Evolutionary conservation across 2,329 filamentous ascomycete genomes (phyloP).

Genomic region (Aspergillus calidoustus): DNA sequence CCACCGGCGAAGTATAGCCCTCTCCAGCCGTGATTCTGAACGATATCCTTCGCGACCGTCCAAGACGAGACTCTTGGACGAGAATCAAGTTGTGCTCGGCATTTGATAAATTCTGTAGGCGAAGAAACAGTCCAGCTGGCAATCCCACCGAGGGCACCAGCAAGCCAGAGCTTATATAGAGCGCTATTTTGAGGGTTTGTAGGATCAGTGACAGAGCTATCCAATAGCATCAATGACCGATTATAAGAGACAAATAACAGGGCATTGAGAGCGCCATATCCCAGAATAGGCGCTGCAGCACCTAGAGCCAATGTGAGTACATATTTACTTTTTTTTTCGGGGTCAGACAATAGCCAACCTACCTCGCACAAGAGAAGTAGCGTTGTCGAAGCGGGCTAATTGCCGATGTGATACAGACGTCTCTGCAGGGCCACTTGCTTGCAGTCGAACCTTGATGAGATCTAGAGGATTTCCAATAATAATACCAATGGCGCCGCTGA

Average conservation of each 20-base stretch:
- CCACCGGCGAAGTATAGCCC: slow-evolving; percentile 82
- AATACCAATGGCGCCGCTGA: slow-evolving; percentile 84
- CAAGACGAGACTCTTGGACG: slow-evolving; percentile 60
- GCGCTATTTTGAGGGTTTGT: slow-evolving; percentile 51
- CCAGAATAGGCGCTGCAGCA: slow-evolving; percentile 81
- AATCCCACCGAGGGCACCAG: slow-evolving; percentile 80
- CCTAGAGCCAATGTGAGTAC: slow-evolving; percentile 53
- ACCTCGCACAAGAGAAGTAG: slow-evolving; percentile 47
- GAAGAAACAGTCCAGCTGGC: slow-evolving; percentile 85
- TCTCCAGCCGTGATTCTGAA: slow-evolving; percentile 61
- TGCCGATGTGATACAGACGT: slow-evolving; percentile 29
- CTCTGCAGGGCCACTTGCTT: slow-evolving; percentile 59
- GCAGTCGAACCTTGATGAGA: slow-evolving; percentile 77
- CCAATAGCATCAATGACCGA: slow-evolving; percentile 70
- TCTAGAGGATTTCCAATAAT: slow-evolving; percentile 87
- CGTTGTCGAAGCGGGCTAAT: slow-evolving; percentile 39
- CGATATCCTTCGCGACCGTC: slow-evolving; percentile 66
- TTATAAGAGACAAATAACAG: slow-evolving; percentile 91
- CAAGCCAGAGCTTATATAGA: slow-evolving; percentile 73
- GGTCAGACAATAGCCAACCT: slow-evolving; percentile 10
- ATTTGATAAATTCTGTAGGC: slow-evolving; percentile 90
- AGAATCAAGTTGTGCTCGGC: slow-evolving; percentile 73
- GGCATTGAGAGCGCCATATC: slow-evolving; percentile 89
- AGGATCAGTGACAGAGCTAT: slow-evolving; percentile 47
- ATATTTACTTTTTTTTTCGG: neutral